Evolutionary conservation across 2,329 filamentous ascomycete species (phyloP).

Genomic region (Stagonosporopsis cucurbitacearum): DNA sequence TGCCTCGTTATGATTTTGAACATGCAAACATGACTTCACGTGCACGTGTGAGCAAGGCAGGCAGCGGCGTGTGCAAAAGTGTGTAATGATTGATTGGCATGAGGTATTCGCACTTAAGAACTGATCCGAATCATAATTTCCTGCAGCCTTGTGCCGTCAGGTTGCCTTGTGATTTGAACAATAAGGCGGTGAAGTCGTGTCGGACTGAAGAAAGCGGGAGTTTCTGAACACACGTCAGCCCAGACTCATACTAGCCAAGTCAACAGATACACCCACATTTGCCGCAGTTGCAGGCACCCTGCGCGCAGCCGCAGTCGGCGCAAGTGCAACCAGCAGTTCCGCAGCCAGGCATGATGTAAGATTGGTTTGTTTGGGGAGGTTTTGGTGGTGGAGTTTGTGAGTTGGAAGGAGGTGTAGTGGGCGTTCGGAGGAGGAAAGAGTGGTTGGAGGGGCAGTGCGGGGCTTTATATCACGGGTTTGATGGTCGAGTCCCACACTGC

Average conservation of each 20-base stretch:
- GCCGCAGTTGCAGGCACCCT: constrained; percentile 42
- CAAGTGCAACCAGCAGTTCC: constrained; percentile 45
- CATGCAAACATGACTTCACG: neutral
- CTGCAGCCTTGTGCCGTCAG: constrained; percentile 7
- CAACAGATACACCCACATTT: constrained; percentile 12
- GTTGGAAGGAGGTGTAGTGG: constrained; percentile 5
- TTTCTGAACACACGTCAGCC: constrained; percentile 12
- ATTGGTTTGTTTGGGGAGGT: constrained; percentile 12
- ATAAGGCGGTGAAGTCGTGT: constrained; percentile 1
- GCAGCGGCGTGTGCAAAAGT: neutral
- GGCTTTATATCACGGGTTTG: constrained; percentile 7
- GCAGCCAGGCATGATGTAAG: constrained; percentile 45
- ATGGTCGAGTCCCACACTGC: constrained; percentile 4
- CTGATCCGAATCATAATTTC: neutral
- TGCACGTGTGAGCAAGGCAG: constrained; percentile 1
- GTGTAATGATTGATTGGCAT: constrained; percentile 13
- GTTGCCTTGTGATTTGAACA: neutral
- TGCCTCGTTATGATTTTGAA: constrained; percentile 7
- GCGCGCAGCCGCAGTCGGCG: constrained; percentile 44
- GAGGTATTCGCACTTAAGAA: neutral
- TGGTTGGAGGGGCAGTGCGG: constrained; percentile 11
- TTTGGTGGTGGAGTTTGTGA: constrained; percentile 7
- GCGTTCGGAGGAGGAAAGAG: constrained; percentile 5
- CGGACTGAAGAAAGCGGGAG: neutral
- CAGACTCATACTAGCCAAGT: no score